phyloP scores from a whole-genome alignment of 306 rosid genomes.

The Inga leiocalycina region DNA sequence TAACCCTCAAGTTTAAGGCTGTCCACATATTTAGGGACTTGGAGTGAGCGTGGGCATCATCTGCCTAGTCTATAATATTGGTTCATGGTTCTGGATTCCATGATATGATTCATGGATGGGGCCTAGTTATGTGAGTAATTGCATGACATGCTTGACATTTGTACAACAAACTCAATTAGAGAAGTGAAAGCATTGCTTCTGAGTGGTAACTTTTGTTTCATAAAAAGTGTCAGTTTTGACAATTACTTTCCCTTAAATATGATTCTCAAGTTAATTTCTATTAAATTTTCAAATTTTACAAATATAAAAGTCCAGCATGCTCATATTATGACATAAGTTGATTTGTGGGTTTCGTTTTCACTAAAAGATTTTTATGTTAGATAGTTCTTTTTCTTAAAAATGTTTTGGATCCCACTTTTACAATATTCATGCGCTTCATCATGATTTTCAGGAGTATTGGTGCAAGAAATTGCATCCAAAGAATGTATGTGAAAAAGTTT shows the following conservation, averaged over 20 bases:
- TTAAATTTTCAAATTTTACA: not conserved
- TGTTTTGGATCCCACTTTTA: constrained; percentile 17
- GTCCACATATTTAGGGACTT: not conserved
- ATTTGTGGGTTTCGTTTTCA: not conserved
- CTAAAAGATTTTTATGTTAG: not conserved
- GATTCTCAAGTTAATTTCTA: not conserved
- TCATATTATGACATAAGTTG: not conserved
- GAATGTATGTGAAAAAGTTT: constrained; percentile 94
- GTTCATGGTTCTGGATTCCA: not conserved
- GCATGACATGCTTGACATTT: constrained; percentile 7
- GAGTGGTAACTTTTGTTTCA: not conserved
- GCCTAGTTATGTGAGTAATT: not conserved
- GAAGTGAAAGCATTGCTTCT: not conserved
- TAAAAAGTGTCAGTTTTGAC: not conserved
- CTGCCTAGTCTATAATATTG: not conserved
- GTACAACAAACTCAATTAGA: not conserved
- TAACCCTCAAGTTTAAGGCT: not conserved
- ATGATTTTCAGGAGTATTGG: constrained; percentile 83
- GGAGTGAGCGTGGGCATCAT: not conserved
- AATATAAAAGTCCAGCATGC: not conserved
- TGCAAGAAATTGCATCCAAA: constrained; percentile 94
- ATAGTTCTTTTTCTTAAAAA: not conserved
- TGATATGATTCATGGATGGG: not conserved
- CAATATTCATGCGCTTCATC: constrained; percentile 23
- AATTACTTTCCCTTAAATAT: not conserved